Percentiles rank a stretch among this genome's conserved stretches.
These are phyloP conservation scores for Talaromyces sp. DNA, from an alignment of 2,329 filamentous ascomycete genomes.

Conservation along the genomic window DNA sequence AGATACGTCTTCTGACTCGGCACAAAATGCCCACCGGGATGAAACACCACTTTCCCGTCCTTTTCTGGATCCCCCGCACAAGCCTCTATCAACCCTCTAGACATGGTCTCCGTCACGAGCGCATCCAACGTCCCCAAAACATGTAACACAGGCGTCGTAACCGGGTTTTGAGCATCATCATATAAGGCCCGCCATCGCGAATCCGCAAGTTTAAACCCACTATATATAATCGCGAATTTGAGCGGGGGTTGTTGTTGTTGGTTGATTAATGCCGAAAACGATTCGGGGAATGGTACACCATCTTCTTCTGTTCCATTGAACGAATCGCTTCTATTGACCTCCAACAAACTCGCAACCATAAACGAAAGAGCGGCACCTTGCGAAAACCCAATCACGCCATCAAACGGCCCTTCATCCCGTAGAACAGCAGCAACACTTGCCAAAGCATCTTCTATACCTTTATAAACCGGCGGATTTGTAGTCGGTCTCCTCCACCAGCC, in stretches of 20 bases:
- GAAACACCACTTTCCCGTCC: slow-evolving; percentile 56
- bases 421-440: slow-evolving; percentile 57
- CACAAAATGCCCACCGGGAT: slow-evolving; percentile 87
- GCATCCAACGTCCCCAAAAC: slow-evolving; percentile 79
- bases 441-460: slow-evolving; percentile 65
- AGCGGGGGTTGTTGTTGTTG: slow-evolving; percentile 47
- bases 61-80: slow-evolving; percentile 52
- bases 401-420: slow-evolving; percentile 60
- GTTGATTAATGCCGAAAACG: slow-evolving; percentile 43
- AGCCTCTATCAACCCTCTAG: slow-evolving; percentile 60
- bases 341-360: slow-evolving; percentile 67
- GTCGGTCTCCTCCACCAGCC: slow-evolving; percentile 71
- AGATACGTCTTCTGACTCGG: slow-evolving; percentile 78
- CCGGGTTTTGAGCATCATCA: slow-evolving; percentile 57
- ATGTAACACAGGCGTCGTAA: slow-evolving; percentile 73
- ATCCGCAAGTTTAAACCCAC: slow-evolving; percentile 65
- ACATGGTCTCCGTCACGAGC: slow-evolving; percentile 75
- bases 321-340: slow-evolving; percentile 45
- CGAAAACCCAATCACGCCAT: slow-evolving; percentile 62
- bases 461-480: slow-evolving; percentile 54
- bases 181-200: slow-evolving; percentile 64
- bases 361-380: slow-evolving; percentile 61
- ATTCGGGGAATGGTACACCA: slow-evolving; percentile 50
- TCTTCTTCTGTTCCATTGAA: slow-evolving; percentile 41
- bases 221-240: slow-evolving; percentile 71